These are phyloP conservation scores for Periconia digitata DNA, from an alignment of 2,329 filamentous ascomycete species.

Conservation along the genomic window DNA sequence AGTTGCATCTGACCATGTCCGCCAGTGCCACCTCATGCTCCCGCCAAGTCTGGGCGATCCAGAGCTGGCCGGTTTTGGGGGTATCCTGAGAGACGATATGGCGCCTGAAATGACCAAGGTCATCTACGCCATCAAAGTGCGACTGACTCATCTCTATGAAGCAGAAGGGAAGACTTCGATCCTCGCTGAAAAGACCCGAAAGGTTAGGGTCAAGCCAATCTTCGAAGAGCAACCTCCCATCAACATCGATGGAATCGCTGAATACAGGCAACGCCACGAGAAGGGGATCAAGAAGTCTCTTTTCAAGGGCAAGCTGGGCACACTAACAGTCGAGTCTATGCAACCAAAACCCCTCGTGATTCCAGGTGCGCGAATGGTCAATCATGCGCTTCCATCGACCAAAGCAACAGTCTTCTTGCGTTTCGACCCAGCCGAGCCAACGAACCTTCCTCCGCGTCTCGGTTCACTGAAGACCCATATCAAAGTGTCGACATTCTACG, in stretches of 20 bases:
- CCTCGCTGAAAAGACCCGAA: constrained; percentile 55
- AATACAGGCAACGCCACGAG: constrained; percentile 59
- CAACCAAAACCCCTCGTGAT: constrained; percentile 61
- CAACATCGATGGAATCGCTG: constrained; percentile 49
- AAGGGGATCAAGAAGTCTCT: constrained; percentile 63
- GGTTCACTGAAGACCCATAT: constrained; percentile 57
- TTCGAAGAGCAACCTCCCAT: constrained; percentile 63
- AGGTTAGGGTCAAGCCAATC: constrained; percentile 62
- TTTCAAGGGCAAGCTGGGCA: constrained; percentile 61
- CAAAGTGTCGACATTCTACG: constrained; percentile 60
- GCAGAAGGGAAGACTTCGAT: constrained; percentile 44
- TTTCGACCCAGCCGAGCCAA: constrained; percentile 59
- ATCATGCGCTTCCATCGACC: constrained; percentile 52
- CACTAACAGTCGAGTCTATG: constrained; percentile 57
- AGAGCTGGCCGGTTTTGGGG: constrained; percentile 54
- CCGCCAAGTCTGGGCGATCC: constrained; percentile 65
- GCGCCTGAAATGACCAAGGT: constrained; percentile 65
- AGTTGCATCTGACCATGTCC: constrained; percentile 54
- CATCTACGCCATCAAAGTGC: constrained; percentile 57
- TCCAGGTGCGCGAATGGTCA: constrained; percentile 42
- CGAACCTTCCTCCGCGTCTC: constrained; percentile 55
- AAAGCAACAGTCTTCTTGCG: constrained; percentile 59
- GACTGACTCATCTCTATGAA: constrained; percentile 45
- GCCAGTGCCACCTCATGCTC: constrained; percentile 58
- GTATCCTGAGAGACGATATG: constrained; percentile 60